Base-by-base conservation (phyloP, 805 yeast genomes). In the Kodamaea restingae region DNA sequence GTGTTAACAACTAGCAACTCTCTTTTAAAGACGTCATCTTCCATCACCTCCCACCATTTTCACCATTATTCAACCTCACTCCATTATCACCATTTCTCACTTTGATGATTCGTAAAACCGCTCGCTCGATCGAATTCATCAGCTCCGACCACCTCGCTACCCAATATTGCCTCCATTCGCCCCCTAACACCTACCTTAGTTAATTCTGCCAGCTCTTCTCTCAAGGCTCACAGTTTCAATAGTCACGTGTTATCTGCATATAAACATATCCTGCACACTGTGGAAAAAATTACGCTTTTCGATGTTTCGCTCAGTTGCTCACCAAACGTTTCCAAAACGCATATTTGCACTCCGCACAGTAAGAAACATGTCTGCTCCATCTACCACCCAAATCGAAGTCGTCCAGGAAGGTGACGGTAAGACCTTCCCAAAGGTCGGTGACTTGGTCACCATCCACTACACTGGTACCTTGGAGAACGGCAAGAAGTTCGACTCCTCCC, bases 381-480 rank as follows among this genome's bases (percentile, higher is more conserved):
- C 56, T 32, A 58, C 65, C 35, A 66, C 73, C 26, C 63, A 65
- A 53, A 57, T 68, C 47, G 73, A 68, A 51, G 51, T 65, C 46
- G 44, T 67, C 47, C 71, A 65, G 51, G 67, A 67, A 63, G 88
- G 97, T 65, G 96, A 91, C 64, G 95, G 93, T 49, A 75, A 72
- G 60, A 82, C 81, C 55, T 90, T 73, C 80, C 97, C 98, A 60
- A 73, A 83, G 65, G 61, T 71, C 29, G 97, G 97, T 54, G 96
- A 90, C 70, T 68, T 73, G 49, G 93, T 91, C 50, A 82, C 96
- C 48, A 91, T 91, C 60, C 97, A 91, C 72, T 91, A 91, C 79
- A 84, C 86, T 38, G 98, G 98, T 55, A 88, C 95, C 42, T 76
- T 91, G 60, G 95, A 87, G 67, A 85, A 86, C 66, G 98, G 98